Evolutionary conservation across 768 basidiomycete genomes (phyloP).

Genomic region (Boletus rufocinnamomeus): DNA sequence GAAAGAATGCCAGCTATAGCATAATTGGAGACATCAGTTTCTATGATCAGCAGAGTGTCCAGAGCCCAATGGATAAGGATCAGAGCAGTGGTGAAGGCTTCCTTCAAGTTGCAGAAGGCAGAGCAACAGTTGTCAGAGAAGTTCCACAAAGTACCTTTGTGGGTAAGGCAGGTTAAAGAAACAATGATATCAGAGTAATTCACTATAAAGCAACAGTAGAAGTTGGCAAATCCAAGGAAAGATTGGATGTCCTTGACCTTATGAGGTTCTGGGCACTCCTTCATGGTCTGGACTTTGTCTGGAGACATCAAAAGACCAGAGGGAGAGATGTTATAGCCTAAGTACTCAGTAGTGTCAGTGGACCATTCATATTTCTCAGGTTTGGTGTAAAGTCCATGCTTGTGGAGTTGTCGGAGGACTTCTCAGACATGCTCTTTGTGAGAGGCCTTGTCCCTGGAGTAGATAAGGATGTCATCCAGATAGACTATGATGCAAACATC

Average conservation of each 20-base stretch:
- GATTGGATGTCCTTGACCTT: not conserved
- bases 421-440: not conserved
- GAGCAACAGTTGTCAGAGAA: too few relatives aligned
- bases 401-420: not conserved
- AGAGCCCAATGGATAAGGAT: too few relatives aligned
- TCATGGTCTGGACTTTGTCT: not conserved
- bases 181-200: too few relatives aligned
- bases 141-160: too few relatives aligned
- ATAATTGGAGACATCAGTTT: too few relatives aligned
- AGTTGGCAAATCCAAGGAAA: too few relatives aligned
- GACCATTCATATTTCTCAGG: not conserved
- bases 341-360: not conserved
- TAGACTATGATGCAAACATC: constrained; percentile 43
- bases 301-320: not conserved
- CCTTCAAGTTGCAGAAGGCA: too few relatives aligned
- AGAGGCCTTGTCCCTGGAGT: constrained; percentile 14
- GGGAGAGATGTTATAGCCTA: not conserved
- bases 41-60: too few relatives aligned
- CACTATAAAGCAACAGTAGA: too few relatives aligned
- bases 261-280: not conserved
- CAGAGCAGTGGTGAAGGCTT: too few relatives aligned
- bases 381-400: not conserved
- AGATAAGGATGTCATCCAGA: constrained; percentile 46
- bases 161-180: too few relatives aligned
- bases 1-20: too few relatives aligned